A percentile compares a stretch with the other conserved stretches of the same genome.
These are phyloP conservation scores for Metschnikowia borealis DNA, from an alignment of 805 yeast genomes.

Conservation along the genomic window DNA sequence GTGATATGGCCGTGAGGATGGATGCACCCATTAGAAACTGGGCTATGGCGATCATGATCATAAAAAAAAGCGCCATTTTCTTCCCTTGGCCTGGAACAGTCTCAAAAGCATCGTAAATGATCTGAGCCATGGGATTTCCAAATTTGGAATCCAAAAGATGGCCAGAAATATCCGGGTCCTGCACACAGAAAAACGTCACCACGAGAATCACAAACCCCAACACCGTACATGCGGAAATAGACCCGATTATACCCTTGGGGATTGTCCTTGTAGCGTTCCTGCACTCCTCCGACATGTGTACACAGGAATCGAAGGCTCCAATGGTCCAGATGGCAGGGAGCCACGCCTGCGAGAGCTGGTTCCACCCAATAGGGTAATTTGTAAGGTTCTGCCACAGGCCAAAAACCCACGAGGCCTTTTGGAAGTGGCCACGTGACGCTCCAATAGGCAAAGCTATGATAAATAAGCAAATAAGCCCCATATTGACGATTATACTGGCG, in stretches of 20 bases:
- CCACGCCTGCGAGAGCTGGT: conserved; percentile 42
- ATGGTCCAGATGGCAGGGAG: conserved; percentile 75
- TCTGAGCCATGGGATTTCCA: conserved; percentile 66
- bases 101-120: conserved; percentile 51
- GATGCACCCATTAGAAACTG: conserved; percentile 68
- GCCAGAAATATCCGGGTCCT: conserved; percentile 33
- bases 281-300: conserved; percentile 72
- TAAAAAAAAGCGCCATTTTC: conserved; percentile 60
- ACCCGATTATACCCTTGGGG: conserved; percentile 60
- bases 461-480: conserved; percentile 48
- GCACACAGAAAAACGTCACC: conserved; percentile 52
- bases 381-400: conserved; percentile 48
- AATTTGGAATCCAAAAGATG: conserved; percentile 18
- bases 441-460: conserved; percentile 67
- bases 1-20: conserved; percentile 57
- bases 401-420: conserved; percentile 52
- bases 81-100: conserved; percentile 38
- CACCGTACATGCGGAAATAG: conserved; percentile 54
- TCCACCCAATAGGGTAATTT: conserved; percentile 60
- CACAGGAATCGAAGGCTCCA: conserved; percentile 68
- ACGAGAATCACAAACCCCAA: conserved; percentile 57
- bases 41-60: conserved; percentile 54
- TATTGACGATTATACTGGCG: conserved; percentile 52
- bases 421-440: conserved; percentile 35
- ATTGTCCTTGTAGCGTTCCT: conserved; percentile 57